phyloP scores from a whole-genome alignment of 129 eudicot genomes.

The Chrysanthemum seticuspe region DNA sequence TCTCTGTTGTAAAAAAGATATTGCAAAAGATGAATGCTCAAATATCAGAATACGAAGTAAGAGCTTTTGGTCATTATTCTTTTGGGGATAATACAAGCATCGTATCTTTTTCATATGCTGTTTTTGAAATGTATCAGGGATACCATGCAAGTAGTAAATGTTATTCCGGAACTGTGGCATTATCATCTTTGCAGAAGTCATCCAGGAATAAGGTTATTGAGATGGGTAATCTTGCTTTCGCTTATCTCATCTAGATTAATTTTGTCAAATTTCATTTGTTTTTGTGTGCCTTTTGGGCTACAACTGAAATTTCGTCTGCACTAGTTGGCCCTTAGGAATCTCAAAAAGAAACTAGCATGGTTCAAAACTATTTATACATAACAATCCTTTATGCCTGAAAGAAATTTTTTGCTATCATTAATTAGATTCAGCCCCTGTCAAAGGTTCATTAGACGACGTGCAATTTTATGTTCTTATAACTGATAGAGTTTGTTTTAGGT shows the following conservation, averaged over 20 bases:
- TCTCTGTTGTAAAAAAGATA: constrained; percentile 45
- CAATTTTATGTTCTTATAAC: no score
- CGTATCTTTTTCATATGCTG: not conserved
- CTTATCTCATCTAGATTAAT: not conserved
- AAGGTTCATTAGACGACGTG: no score
- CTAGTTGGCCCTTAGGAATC: no score
- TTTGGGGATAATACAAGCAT: constrained; percentile 1
- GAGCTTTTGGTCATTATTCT: constrained; percentile 22
- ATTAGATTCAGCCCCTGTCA: no score
- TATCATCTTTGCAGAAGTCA: constrained; percentile 65
- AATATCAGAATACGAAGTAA: constrained; percentile 63
- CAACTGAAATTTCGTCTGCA: not conserved
- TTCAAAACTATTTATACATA: no score
- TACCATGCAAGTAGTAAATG: constrained; percentile 57
- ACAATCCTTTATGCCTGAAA: no score
- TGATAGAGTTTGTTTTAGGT: no score
- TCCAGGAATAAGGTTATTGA: constrained; percentile 75
- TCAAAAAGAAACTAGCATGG: no score
- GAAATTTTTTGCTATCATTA: no score
- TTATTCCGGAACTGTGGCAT: constrained; percentile 66
- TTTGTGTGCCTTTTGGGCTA: not conserved
- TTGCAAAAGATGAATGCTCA: constrained; percentile 61
- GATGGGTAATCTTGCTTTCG: constrained; percentile 53
- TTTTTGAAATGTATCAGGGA: constrained; percentile 49
- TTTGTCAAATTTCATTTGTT: not conserved